Evolutionary conservation across 1,284 basidiomycete genomes (phyloP), one percentile per base, ranked within the genome.

Genomic region (Fomitopsis betulina): DNA sequence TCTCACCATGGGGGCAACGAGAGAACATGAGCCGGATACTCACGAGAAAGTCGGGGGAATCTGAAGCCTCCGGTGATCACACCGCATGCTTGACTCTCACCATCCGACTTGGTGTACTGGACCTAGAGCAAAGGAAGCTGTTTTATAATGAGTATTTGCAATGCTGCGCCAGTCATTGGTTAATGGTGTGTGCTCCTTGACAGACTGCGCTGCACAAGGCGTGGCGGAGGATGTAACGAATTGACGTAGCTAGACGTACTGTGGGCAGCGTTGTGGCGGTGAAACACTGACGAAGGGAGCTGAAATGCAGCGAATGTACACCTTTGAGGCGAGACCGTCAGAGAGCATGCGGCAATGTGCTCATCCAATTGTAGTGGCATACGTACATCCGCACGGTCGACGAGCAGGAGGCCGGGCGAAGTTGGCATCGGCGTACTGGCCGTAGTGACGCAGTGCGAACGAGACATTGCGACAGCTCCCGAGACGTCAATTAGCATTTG

Each of bases 31-130:
- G 32, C 25, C n/a, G n/a, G 17, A n/a, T 51, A 51, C 49, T 51
- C 49, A 51, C 49, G 49, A 33, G 49, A 33, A 51, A 51, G 49
- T 51, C 49, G 49, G 49, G 27, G 33, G 33, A 33, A 51, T 51
- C 32, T 51, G 30, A 50, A 13, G 27, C 32, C 6, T 15, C 27
- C 47, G 47, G 49, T 47, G 45, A 30, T 47, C 25, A 30, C 45
- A 47, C 45, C 17, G 25, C 25, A 37, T 37, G 25, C 9, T 15
- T 30, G 17, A 13, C 45, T 47, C 45, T 47, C 45, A 47, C 45
- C 45, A 47, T 5, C 7, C 45, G 12, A 30, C 10, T 21, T 17
- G 45, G 19, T 12, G 45, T 25, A 27, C 45, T 47, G 45, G 12
- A 47, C 45, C 45, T 47, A 30, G 45, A 47, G 25, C 30, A 13